Base-by-base conservation (phyloP, 257 asterid genomes). In the Solanum phureja region DNA sequence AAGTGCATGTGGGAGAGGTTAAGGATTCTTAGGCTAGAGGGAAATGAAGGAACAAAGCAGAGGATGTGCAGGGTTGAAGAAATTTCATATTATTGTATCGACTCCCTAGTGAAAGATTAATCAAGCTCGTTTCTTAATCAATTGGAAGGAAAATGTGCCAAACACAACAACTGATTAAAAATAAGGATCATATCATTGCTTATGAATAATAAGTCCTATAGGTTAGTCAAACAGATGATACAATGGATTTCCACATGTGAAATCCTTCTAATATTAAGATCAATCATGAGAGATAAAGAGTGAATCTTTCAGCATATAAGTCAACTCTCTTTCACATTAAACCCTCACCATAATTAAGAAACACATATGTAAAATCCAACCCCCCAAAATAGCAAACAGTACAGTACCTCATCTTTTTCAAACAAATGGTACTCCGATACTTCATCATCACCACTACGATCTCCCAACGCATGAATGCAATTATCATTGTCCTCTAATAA, bases 341-440 rank as follows among this genome's bases (percentile, higher is more conserved):
- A 62, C 27, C n/a, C 8, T 13, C 60, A 14, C 21, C 60, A 14
- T 49, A 49, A 49, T 49, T 49, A 49, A 49, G 31, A 62, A 21
- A 62, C 7, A 8, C 5, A 62, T 23, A n/a, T n/a, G 31, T 62
- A 62, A 10, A 10, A 23, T 23, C 31, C 14, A 23, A 23, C 31
- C 71, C 13, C 29, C 12, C 1, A 62, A 62, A 8, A 62, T 23
- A 62, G 4, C 18, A 66, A 0, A 24, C 2, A 24, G 23, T 75
- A 40, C 24, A 38, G 44, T 77, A 95, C 96, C 99, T 94, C 98
- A 60, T 95, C 97, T 93, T 92, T 94, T 87, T 93, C 96, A 85
- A 94, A 95, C 89, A 95, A 92, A 72, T 92, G 98, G 89, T 95
- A 95, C 93, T 95, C 96, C n/a, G 90, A 92, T 88, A 91, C 86